These are phyloP conservation scores for Leccinum uliginosum DNA, from an alignment of 768 basidiomycete species.

Conservation along the genomic window DNA sequence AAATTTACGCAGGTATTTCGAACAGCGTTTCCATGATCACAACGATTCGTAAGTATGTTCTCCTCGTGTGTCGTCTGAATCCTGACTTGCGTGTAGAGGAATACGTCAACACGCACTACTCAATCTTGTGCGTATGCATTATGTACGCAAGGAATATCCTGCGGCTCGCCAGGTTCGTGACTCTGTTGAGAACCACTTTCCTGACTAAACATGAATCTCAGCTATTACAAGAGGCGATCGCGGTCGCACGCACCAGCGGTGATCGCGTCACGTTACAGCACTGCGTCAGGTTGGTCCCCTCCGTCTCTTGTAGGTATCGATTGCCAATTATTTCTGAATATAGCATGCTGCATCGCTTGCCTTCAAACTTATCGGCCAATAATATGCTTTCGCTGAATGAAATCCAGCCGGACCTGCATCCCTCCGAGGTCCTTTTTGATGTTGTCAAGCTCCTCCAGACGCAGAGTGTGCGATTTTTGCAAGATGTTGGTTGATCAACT, in stretches of 20 bases:
- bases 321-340: constrained; percentile 9
- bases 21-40: constrained; percentile 77
- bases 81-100: constrained; percentile 42
- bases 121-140: constrained; percentile 76
- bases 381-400: constrained; percentile 59
- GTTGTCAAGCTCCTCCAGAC: constrained; percentile 71
- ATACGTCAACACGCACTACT: constrained; percentile 77
- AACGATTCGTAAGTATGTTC: constrained; percentile 66
- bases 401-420: constrained; percentile 71
- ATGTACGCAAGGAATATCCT: constrained; percentile 58
- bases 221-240: constrained; percentile 74
- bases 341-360: constrained; percentile 72
- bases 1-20: constrained; percentile 73
- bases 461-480: constrained; percentile 43
- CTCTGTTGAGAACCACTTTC: neutral
- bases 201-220: constrained; percentile 26
- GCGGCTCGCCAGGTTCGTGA: constrained; percentile 61
- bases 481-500: neutral
- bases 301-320: constrained; percentile 2
- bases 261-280: constrained; percentile 74
- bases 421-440: constrained; percentile 73
- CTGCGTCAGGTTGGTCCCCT: constrained; percentile 59
- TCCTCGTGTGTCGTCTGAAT: neutral
- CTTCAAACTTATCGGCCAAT: constrained; percentile 35
- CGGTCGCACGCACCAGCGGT: constrained; percentile 66